Base-by-base conservation (phyloP, 768 basidiomycete genomes). In the Lactarius sp. region DNA sequence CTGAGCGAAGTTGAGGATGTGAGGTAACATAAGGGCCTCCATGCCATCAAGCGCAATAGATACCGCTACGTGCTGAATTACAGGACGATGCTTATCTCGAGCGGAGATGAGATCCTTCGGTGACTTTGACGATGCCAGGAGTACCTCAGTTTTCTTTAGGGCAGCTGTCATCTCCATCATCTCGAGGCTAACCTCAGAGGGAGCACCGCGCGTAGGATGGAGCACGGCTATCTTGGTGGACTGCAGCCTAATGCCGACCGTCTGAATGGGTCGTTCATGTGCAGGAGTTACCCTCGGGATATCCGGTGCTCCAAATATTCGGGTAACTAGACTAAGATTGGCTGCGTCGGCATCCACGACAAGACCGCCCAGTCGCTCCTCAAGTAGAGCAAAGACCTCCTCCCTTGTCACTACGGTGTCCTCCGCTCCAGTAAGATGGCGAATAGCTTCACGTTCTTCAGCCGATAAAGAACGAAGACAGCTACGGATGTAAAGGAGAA, bases 401-500 rank as follows among this genome's bases (percentile, higher is more conserved):
- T 69, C 67, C 33, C 65, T 60, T 44, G 66, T 56, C 37, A 51
- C 58, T 8, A 49, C 22, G 10, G 62, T 34, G 58, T 71, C 66
- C 70, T 76, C 49, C 31, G 61, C 41, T 13, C 51, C 41, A 7
- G 56, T 39, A 1, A 68, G 44, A 4, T 62, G 18, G 20, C 64
- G 20, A n/a, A 74, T 33, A 4, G 61, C 66, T 46, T 70, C 68
- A 16, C 73, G 72, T 56, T 77, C 72, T 12, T 64, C 59, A 12
- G 69, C 67, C 47, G 73, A 70, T 37, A 82, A 56, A 52, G 77
- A 74, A 73, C 83, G 80, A 14, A 89, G 71, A 70, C 81, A 83
- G 67, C 84, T 81, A 49, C 94, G 86, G 33, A 96, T 79, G 69
- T 92, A 87, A 64, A 89, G 85, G 22, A 95, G 75, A 56, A 95